Base-by-base conservation (phyloP, 2,329 filamentous ascomycete species). In the Capronia americana region DNA sequence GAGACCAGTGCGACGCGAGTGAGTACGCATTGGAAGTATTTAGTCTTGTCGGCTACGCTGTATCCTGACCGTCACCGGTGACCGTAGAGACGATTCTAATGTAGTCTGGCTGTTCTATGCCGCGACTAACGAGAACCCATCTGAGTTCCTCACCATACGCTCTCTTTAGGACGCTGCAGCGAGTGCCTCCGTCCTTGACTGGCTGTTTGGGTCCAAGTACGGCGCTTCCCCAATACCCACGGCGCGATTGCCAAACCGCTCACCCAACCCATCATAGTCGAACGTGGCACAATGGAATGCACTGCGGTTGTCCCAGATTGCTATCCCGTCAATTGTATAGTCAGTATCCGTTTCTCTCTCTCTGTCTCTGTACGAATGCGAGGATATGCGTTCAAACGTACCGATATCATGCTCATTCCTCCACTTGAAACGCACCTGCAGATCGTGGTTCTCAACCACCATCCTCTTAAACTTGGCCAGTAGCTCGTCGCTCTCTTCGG, bases 361-460 rank as follows among this genome's bases (percentile, higher is more conserved):
- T 41, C 17, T 4, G 2, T 14, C 12, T 44, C 17, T 20, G 17
- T n/a, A n/a, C 17, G 17, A n/a, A 44, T 7, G 38, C 38, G 38
- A n/a, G 38, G 38, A 4, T 4, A 28, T 26, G 48, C 20, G 26
- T 53, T 24, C 20, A 61, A 4, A 63, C 77, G 71, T 68, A 77
- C 79, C 73, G 72, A 83, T 76, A 71, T 83, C 81, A 67, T 85
- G 82, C 69, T 74, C 68, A 66, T 82, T 82, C 73, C 77, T 75
- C 83, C 83, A 85, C 68, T 79, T 77, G 69, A 82, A 79, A 17
- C 83, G 70, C 4, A 84, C 81, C 69, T 84, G 82, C 62, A 84
- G 69, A 67, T 85, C 83, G 70, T 85, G 83, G 71, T 83, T 85
- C 61, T 83, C 77, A 0, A 77, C 74, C 6, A 85, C 76, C 14